Evolutionary conservation across 1,284 basidiomycete genomes (phyloP).

Genomic region (Gomphus sp.): DNA sequence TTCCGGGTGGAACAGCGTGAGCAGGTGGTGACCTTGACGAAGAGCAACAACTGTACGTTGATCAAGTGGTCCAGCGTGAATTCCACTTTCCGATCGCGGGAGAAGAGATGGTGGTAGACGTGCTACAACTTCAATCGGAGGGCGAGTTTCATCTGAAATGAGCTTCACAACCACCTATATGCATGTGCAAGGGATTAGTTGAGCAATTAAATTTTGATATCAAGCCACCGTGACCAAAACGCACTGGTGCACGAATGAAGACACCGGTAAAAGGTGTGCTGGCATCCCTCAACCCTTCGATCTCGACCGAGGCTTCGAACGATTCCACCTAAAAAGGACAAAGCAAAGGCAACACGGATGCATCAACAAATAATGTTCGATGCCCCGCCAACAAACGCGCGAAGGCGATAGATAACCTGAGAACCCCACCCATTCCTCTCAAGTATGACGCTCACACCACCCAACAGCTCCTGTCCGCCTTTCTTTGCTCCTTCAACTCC

Average conservation of each 20-base stretch:
- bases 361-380: constrained; percentile 3
- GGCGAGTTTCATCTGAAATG: constrained; percentile 25
- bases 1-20: constrained; percentile 95
- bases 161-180: constrained; percentile 53
- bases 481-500: constrained; percentile 72
- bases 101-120: constrained; percentile 56
- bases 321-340: constrained; percentile 62
- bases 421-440: constrained; percentile 88
- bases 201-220: constrained; percentile 12
- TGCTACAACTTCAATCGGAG: constrained; percentile 61
- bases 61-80: constrained; percentile 32
- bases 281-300: constrained; percentile 56
- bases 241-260: constrained; percentile 91
- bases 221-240: constrained; percentile 19
- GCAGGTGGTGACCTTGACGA: constrained; percentile 74
- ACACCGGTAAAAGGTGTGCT: constrained; percentile 71
- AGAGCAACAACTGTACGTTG: constrained; percentile 76
- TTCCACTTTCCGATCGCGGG: constrained; percentile 30
- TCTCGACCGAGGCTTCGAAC: constrained; percentile 73
- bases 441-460: constrained; percentile 75
- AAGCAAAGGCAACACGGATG: background rate
- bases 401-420: constrained; percentile 37
- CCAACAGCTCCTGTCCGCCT: constrained; percentile 81
- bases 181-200: constrained; percentile 4
- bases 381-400: background rate